Base-by-base conservation (phyloP, 306 rosid genomes). In the Styphnolobium japonicum region DNA sequence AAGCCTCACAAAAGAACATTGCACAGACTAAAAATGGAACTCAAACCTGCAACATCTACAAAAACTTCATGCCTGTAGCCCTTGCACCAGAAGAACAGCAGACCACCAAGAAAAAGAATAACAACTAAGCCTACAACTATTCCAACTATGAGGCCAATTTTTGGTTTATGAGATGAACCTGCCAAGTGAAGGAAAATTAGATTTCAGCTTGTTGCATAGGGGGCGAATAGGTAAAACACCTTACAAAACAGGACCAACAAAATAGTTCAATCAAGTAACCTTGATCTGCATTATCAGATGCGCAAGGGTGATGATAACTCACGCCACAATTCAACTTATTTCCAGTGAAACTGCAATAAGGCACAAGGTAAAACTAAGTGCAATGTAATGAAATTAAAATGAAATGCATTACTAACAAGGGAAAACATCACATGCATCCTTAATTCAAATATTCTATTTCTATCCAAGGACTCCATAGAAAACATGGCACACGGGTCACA, bases 31-130 rank as follows among this genome's bases (percentile, higher is more conserved):
- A 22, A 69, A 77, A 69, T 11, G 67, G 34, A 85, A 81, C 71
- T 55, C 87, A 65, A 68, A 93, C 98, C 97, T 89, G 97, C 83
- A 82, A 94, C 97, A 78, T 94, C 98, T 11, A 87, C 94, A 83
- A 55, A 92, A 70, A 89, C 88, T 72, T 94, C 98, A 27, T 57
- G 85, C 86, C 73, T 94, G 89, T 74, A 81, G 76, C 89, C 79
- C 81, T 82, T 92, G 86, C 81, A 86, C 80, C 88, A 66, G 75
- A 85, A 85, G 82, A 85, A 84, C 12, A 92, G 77, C 37, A 89
- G 52, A 27, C 88, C 80, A 39, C 89, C 97, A 75, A 92, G 77
- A 27, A 70, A 78, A 77, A 92, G 75, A 78, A 87, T 61, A 80
- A 80, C 52, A 64, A 83, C 75, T 23, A 85, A 74, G 56, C 92